Conservation (phyloP, 1,284 basidiomycete species). For the Irpex sp. region DNA sequence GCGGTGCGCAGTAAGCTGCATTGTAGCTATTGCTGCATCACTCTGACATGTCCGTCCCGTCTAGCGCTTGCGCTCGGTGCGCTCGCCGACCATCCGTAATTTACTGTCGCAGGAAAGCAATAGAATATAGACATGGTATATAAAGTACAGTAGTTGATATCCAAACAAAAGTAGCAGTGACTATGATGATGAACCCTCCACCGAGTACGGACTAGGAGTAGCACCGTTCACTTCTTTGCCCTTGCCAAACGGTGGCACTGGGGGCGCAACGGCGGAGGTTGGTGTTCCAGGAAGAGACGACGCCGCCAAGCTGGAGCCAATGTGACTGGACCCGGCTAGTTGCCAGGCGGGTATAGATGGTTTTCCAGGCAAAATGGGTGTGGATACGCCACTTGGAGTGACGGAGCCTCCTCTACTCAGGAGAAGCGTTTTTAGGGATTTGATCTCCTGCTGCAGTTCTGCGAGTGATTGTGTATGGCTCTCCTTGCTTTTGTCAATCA, state of each 20-base stretch:
- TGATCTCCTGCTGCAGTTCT: constrained; percentile 92
- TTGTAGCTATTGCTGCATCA: neutral
- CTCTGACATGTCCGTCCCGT: no score
- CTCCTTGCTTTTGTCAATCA: constrained; percentile 93
- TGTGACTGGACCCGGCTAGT: constrained; percentile 37
- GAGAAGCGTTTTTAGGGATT: constrained; percentile 90
- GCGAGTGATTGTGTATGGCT: constrained; percentile 73
- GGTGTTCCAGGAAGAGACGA: constrained; percentile 15
- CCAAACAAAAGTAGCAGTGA: neutral
- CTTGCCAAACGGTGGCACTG: constrained; percentile 21
- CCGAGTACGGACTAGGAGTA: neutral
- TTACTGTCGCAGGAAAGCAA: no score
- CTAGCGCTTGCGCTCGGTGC: neutral
- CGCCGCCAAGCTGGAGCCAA: constrained; percentile 18
- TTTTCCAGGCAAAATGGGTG: constrained; percentile 49
- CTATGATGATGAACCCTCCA: neutral
- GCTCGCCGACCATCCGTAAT: no score
- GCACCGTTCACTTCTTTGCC: constrained; percentile 27
- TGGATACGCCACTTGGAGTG: constrained; percentile 43
- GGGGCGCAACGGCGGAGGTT: constrained; percentile 14
- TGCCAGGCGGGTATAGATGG: constrained; percentile 91
- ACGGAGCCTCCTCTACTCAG: constrained; percentile 68
- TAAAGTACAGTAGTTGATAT: no score
- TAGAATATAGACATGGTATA: no score
- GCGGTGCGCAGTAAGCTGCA: neutral